phyloP scores from a whole-genome alignment of 2,329 filamentous ascomycete genomes.

The Salinomyces thailandicus region DNA sequence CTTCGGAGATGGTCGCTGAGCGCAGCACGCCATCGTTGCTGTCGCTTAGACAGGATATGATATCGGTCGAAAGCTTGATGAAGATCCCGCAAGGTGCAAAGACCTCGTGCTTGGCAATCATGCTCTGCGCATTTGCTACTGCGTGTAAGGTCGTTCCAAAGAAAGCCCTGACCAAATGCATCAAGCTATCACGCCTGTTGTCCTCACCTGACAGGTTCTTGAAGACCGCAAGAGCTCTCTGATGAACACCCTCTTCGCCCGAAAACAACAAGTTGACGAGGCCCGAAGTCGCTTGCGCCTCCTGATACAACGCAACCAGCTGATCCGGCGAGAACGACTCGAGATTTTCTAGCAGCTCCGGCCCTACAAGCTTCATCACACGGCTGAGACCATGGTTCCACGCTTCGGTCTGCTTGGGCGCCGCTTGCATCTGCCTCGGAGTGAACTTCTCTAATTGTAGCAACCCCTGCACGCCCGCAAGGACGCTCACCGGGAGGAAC shows the following conservation, averaged over 20 bases:
- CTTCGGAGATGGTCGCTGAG: constrained; percentile 44
- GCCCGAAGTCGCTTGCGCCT: constrained; percentile 57
- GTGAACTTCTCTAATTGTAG: constrained; percentile 64
- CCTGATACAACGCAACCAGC: constrained; percentile 58
- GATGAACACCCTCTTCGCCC: constrained; percentile 66
- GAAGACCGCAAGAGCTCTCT: constrained; percentile 69
- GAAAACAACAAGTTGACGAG: constrained; percentile 73
- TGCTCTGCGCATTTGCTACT: constrained; percentile 46
- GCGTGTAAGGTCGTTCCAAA: constrained; percentile 48
- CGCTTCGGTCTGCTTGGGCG: constrained; percentile 48
- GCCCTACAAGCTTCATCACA: constrained; percentile 53
- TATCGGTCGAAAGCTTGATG: constrained; percentile 51
- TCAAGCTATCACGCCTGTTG: constrained; percentile 49
- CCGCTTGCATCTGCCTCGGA: constrained; percentile 29
- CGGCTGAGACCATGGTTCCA: constrained; percentile 67
- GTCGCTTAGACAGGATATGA: constrained; percentile 54
- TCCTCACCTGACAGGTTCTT: constrained; percentile 69
- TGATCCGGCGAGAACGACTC: constrained; percentile 63
- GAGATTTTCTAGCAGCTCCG: constrained; percentile 65
- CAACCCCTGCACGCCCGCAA: constrained; percentile 60
- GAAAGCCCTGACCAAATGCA: constrained; percentile 47
- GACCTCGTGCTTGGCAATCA: constrained; percentile 45
- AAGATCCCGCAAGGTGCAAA: constrained; percentile 51
- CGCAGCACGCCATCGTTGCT: constrained; percentile 53
- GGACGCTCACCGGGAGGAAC: constrained; percentile 62